Percentiles rank a stretch among this genome's conserved stretches.
These are phyloP conservation scores for Kalmusia sp. DNA, from an alignment of 2,329 filamentous ascomycete genomes.

Conservation along the genomic window DNA sequence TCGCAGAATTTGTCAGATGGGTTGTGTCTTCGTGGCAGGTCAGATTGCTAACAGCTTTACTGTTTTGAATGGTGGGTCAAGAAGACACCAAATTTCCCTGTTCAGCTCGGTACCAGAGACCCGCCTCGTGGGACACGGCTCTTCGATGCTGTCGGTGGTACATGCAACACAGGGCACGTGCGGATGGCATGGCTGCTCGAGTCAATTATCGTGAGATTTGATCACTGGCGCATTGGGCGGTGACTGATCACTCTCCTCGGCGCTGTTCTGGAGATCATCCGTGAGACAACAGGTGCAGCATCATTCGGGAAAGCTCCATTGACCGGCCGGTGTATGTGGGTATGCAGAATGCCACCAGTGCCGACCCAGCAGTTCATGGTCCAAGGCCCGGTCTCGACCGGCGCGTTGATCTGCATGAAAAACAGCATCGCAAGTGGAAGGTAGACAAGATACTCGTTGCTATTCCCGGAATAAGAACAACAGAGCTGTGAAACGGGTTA, in stretches of 20 bases:
- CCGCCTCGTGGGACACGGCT: slow-evolving; percentile 2
- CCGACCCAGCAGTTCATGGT: background rate
- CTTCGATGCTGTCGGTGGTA: slow-evolving; percentile 3
- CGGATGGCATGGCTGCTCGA: slow-evolving; percentile 2
- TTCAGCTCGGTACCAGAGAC: slow-evolving; percentile 9
- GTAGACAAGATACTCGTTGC: background rate
- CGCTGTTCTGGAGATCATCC: background rate
- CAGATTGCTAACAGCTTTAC: background rate
- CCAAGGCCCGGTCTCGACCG: background rate
- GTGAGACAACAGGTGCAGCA: slow-evolving; percentile 2
- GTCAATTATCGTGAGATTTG: background rate
- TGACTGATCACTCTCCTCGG: background rate
- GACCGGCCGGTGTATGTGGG: slow-evolving; percentile 14
- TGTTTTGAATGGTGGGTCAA: background rate
- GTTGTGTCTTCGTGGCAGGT: background rate
- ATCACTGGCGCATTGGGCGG: background rate
- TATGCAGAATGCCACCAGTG: background rate
- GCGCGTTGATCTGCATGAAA: slow-evolving; percentile 1
- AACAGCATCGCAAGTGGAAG: slow-evolving; percentile 1
- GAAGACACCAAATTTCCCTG: background rate
- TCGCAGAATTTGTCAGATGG: slow-evolving; percentile 6
- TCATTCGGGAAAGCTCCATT: background rate
- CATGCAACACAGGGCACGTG: slow-evolving; percentile 10
- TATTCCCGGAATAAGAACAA: background rate
- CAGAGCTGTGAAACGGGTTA: slow-evolving; percentile 8